These are phyloP conservation scores for Eucalyptus pauciflora DNA, from an alignment of 345 rosid species.

Conservation along the genomic window DNA sequence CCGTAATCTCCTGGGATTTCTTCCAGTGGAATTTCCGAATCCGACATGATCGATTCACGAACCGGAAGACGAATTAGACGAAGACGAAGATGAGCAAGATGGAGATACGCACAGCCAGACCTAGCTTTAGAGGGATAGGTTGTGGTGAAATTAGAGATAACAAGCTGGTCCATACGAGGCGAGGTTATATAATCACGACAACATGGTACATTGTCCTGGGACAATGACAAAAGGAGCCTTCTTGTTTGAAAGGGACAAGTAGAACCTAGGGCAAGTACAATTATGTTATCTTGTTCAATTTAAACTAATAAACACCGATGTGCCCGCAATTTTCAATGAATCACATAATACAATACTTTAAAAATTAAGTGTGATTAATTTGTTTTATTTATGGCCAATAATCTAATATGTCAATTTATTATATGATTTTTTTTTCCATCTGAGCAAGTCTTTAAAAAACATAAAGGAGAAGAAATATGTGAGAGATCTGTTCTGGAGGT, in stretches of 20 bases:
- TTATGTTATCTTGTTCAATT: background rate
- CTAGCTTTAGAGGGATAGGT: background rate
- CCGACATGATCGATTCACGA: background rate
- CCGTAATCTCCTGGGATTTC: slow-evolving; percentile 32
- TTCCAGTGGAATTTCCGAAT: slow-evolving; percentile 1
- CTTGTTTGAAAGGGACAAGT: background rate
- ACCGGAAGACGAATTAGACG: background rate
- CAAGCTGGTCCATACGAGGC: background rate
- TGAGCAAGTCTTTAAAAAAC: too few relatives aligned
- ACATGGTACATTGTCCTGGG: background rate
- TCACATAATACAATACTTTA: background rate
- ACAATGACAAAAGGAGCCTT: background rate
- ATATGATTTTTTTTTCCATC: background rate
- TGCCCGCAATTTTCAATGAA: fast-evolving
- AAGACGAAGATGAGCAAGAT: background rate
- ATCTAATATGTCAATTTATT: background rate
- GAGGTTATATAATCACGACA: background rate
- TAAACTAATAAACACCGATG: too few relatives aligned
- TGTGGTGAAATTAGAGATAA: background rate
- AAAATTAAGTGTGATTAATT: too few relatives aligned
- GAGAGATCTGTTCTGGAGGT: fast-evolving
- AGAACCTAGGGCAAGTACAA: background rate
- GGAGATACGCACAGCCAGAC: background rate
- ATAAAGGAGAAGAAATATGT: too few relatives aligned
- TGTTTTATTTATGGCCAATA: too few relatives aligned